Evolutionary conservation across 164 flowering plant species (phyloP).

Genomic region (Platanus orientalis): DNA sequence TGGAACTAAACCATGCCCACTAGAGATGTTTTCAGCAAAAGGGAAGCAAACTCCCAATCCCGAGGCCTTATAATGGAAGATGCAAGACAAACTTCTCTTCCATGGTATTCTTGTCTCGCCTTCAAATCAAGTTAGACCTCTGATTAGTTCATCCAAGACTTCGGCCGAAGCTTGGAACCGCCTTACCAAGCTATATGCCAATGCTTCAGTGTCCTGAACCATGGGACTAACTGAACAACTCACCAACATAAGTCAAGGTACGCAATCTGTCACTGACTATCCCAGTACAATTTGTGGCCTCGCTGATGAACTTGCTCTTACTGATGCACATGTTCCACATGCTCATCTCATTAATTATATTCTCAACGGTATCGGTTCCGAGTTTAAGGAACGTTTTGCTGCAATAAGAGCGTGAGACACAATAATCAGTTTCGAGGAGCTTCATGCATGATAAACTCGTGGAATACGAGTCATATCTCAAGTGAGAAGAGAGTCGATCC

Average conservation of each 20-base stretch:
- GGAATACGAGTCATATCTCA: not conserved
- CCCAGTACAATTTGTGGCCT: not conserved
- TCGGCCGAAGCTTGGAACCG: not conserved
- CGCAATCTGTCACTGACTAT: no score
- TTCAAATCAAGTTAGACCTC: not conserved
- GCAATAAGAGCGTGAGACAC: not conserved
- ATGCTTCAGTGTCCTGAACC: not conserved
- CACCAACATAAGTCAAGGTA: no score
- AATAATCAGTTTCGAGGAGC: no score
- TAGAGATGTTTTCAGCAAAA: not conserved
- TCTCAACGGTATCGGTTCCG: not conserved
- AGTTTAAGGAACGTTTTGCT: not conserved
- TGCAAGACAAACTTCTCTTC: constrained; percentile 1
- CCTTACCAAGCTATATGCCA: constrained; percentile 2
- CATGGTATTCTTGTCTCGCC: not conserved
- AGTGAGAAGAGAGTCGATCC: not conserved
- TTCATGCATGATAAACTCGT: constrained; percentile 6
- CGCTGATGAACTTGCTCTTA: not conserved
- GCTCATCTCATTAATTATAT: not conserved
- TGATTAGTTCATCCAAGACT: not conserved
- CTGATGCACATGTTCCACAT: not conserved
- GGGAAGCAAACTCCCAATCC: not conserved
- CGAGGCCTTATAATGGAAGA: not conserved
- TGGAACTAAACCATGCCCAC: not conserved
- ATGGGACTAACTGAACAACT: not conserved